Percentiles rank a stretch among this genome's conserved stretches.
These are phyloP conservation scores for Rutidosis leptorrhynchoides DNA, from an alignment of 129 eudicot species.

Conservation along the genomic window DNA sequence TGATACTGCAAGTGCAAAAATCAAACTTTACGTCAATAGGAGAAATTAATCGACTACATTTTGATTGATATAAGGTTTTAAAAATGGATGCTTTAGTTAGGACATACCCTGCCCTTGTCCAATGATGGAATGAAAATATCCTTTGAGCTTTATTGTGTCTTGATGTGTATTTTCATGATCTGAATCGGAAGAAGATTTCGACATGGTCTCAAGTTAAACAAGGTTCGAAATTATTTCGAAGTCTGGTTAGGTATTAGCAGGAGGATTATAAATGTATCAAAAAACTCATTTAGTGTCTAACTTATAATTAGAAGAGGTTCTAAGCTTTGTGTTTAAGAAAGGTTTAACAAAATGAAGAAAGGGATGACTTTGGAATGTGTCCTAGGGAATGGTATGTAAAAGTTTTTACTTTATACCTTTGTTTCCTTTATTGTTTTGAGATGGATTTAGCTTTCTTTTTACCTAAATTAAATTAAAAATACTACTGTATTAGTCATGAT, in stretches of 20 bases:
- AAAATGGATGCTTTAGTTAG: neutral
- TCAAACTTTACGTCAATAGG: conserved; percentile 7
- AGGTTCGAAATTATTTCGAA: neutral
- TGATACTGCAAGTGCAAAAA: conserved; percentile 49
- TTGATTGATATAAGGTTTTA: neutral
- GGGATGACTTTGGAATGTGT: conserved; percentile 68
- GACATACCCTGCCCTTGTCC: conserved; percentile 67
- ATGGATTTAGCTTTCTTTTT: neutral
- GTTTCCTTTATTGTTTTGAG: neutral
- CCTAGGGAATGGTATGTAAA: neutral
- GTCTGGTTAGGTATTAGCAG: neutral
- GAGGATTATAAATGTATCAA: neutral
- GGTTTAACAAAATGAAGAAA: conserved; percentile 43
- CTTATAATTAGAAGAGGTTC: conserved; percentile 34
- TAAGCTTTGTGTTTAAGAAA: conserved; percentile 51
- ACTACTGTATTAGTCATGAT: neutral
- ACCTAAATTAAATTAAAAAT: no score
- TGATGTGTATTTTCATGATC: conserved; percentile 37
- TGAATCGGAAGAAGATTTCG: conserved; percentile 53
- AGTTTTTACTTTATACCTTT: neutral
- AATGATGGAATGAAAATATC: conserved; percentile 52
- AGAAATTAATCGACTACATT: neutral
- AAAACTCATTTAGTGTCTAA: neutral
- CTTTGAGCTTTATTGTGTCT: conserved; percentile 38
- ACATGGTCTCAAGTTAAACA: conserved; percentile 38